Base-by-base conservation (phyloP, 2,329 filamentous ascomycete genomes). In the Dryadomyces quercivorus region DNA sequence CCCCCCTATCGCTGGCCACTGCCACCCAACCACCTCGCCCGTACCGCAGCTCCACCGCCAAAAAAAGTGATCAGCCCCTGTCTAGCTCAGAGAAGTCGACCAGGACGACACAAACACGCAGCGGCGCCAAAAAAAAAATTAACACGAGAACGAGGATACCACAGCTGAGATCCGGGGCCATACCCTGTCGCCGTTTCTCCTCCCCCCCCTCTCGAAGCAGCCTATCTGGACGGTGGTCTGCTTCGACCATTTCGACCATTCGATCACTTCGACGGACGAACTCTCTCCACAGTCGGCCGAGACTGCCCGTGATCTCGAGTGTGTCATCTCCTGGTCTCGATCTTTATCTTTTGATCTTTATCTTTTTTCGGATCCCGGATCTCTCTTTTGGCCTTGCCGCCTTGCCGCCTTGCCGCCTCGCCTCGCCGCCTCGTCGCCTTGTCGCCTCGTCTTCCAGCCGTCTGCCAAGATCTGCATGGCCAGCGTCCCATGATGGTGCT, bases 401-500 rank as follows among this genome's bases (percentile, higher is more conserved):
- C n/a, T n/a, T n/a, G n/a, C n/a, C n/a, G n/a, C n/a, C n/a, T n/a
- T n/a, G n/a, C n/a, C n/a, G n/a, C n/a, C n/a, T n/a, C n/a, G n/a
- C n/a, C n/a, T n/a, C n/a, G n/a, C n/a, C n/a, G n/a, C n/a, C n/a
- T n/a, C n/a, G n/a, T n/a, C n/a, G n/a, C 13, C 47, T 31, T 34
- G 10, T 10, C 8, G 55, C 45, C 13, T 22, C 38, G 42, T 20
- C 12, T 21, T 16, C 15, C 26, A 40, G 18, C 20, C 9, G 5
- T 12, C 15, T 20, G 20, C 26, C n/a, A n/a, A 5, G 12, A 13
- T 38, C 47, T 40, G 38, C 52, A 53, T 46, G 40, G 54, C 49
- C 51, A 51, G 26, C 45, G 16, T 40, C 46, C 47, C 52, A 54
- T 53, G 51, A 56, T 56, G 56, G 26, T 56, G 22, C 52, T 56